A percentile compares a stretch with the other conserved stretches of the same genome.
These are phyloP conservation scores for Claviceps spartinae DNA, from an alignment of 2,329 filamentous ascomycete genomes.

Conservation along the genomic window DNA sequence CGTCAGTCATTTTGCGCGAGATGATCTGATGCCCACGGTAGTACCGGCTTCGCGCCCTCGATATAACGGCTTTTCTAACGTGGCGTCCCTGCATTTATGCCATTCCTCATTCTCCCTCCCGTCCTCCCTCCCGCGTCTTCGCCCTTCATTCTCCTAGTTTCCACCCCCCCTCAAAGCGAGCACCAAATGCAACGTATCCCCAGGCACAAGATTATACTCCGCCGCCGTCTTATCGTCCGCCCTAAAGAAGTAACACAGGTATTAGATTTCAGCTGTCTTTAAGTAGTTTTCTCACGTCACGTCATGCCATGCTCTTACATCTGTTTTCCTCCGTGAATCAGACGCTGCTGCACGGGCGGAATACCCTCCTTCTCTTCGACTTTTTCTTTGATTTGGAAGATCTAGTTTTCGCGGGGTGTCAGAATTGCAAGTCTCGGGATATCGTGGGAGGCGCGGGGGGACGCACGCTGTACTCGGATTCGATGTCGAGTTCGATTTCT, in stretches of 20 bases:
- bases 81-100: no score
- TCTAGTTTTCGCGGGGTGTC: constrained; percentile 33
- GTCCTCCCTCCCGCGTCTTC: background rate
- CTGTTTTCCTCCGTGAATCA: constrained; percentile 96
- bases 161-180: constrained; percentile 88
- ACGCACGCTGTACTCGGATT: constrained; percentile 77
- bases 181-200: constrained; percentile 88
- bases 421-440: no score
- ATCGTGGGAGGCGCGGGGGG: no score
- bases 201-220: constrained; percentile 83
- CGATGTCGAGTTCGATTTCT: constrained; percentile 97
- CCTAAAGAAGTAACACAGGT: constrained; percentile 35
- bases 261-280: no score
- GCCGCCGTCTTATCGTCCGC: constrained; percentile 85
- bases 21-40: no score
- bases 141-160: background rate
- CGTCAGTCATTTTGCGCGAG: no score
- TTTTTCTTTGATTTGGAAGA: constrained; percentile 94
- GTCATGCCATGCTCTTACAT: constrained; percentile 48
- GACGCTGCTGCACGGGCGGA: constrained; percentile 85
- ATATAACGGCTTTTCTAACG: no score
- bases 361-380: constrained; percentile 99
- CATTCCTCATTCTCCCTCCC: no score
- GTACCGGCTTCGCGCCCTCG: no score
- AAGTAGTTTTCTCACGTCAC: no score